Evolutionary conservation across 371 early-diverging fungal genomes (phyloP), one percentile per base, ranked within the genome.

Genomic region (Mortierella sp.): DNA sequence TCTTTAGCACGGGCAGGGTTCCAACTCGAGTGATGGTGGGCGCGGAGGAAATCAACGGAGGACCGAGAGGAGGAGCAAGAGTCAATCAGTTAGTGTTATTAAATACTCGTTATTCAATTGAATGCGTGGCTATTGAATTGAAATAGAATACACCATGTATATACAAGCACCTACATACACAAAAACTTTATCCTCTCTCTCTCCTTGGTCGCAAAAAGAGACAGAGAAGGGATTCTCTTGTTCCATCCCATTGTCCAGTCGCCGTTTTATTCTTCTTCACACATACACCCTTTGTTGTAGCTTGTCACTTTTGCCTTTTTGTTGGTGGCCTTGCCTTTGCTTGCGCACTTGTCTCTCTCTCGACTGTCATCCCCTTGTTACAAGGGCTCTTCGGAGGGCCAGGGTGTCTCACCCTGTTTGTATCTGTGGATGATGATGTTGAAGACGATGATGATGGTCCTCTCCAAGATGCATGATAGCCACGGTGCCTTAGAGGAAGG

Each of bases 291-390:
- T 21, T 51, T 5, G 19, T 51, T 34, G 34, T 21, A 24, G 54
- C 11, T 2, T 21, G 19, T 37, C 21, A 3, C 21, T 24, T 40
- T 37, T 67, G 67, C 43, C 43, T 40, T 67, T 67, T 37, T 67
- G 21, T 37, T 40, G 43, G 5, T 34, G 1, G 5, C 4, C 21
- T 34, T 61, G 4, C 28, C 16, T 26, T 28, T 28, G 61, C 61
- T 61, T 61, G 61, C 61, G 34, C 61, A 61, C 61, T 67, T 67
- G 67, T 40, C 34, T 67, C 67, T 9, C 67, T 67, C 67, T 67
- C 67, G 67, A 40, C 37, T 67, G 67, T 67, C 67, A 40, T 67
- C 61, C 14, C 6, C 31, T 14, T 21, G 16, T n/a, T 19, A 9
- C 54, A 54, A 67, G 40, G 67, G 40, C 67, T 67, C 40, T 40